Conservation (phyloP, 192 early-diverging fungal species). For the Umbelopsis sp. region DNA sequence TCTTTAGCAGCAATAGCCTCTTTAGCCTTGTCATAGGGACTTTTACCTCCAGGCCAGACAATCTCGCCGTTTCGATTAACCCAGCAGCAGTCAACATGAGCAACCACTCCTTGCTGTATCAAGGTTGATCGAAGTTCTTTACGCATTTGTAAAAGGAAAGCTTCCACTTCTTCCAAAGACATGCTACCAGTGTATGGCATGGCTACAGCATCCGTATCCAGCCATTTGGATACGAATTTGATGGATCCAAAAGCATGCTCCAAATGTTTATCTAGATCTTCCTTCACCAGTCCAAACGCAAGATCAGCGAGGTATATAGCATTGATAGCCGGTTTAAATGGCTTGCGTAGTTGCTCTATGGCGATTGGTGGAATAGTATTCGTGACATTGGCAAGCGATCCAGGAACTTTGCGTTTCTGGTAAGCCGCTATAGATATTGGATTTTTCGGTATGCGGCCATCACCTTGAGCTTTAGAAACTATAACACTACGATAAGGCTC, state of each 20-base stretch:
- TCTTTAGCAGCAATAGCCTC: slow-evolving; percentile 9
- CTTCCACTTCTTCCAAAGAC: slow-evolving; percentile 55
- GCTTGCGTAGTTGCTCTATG: slow-evolving; percentile 39
- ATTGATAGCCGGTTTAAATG: slow-evolving; percentile 57
- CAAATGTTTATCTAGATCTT: slow-evolving; percentile 49
- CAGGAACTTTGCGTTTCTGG: slow-evolving; percentile 22
- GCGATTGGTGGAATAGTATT: background rate
- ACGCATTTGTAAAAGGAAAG: slow-evolving; percentile 42
- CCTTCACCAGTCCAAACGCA: slow-evolving; percentile 49
- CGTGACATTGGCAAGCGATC: background rate
- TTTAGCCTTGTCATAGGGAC: background rate
- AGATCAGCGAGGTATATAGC: slow-evolving; percentile 56
- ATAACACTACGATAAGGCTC: slow-evolving; percentile 74
- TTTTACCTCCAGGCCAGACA: slow-evolving; percentile 39
- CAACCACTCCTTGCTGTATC: slow-evolving; percentile 33
- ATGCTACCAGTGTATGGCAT: slow-evolving; percentile 43
- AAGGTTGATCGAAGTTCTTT: slow-evolving; percentile 39
- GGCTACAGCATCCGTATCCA: slow-evolving; percentile 54
- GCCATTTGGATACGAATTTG: slow-evolving; percentile 48
- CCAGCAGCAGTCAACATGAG: slow-evolving; percentile 56
- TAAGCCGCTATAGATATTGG: slow-evolving; percentile 42
- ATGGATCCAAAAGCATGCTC: slow-evolving; percentile 48
- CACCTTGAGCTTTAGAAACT: slow-evolving; percentile 49
- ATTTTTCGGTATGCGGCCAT: slow-evolving; percentile 35
- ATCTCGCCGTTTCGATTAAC: slow-evolving; percentile 54